These are phyloP conservation scores for Xerocomus potaroensis DNA, from an alignment of 768 basidiomycete species.

Conservation along the genomic window DNA sequence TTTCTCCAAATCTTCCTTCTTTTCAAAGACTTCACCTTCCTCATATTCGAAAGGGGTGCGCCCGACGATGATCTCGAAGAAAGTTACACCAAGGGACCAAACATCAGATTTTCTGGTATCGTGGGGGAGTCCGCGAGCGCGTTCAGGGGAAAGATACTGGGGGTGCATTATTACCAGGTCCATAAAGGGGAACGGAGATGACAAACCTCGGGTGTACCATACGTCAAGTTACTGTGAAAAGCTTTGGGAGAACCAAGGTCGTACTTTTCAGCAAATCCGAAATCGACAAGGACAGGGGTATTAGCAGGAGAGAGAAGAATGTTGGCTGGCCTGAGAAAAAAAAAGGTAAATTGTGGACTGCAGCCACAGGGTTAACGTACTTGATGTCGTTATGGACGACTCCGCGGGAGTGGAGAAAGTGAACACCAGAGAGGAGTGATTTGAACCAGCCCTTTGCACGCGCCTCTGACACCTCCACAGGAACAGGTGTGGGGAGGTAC, in stretches of 20 bases:
- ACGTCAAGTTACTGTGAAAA: constrained; percentile 78
- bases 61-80: constrained; percentile 92
- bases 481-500: constrained; percentile 79
- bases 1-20: constrained; percentile 74
- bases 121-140: constrained; percentile 82
- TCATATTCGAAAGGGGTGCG: constrained; percentile 88
- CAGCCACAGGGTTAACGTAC: constrained; percentile 38
- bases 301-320: constrained; percentile 78
- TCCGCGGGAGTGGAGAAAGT: constrained; percentile 78
- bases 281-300: constrained; percentile 89
- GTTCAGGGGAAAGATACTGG: constrained; percentile 89
- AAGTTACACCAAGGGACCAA: constrained; percentile 83
- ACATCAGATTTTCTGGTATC: constrained; percentile 92
- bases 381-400: constrained; percentile 95
- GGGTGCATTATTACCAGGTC: not conserved
- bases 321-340: constrained; percentile 71
- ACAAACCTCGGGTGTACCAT: constrained; percentile 86
- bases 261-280: constrained; percentile 92
- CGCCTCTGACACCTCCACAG: constrained; percentile 80
- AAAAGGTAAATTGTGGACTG: not conserved
- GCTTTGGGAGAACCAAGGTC: constrained; percentile 57
- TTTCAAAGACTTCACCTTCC: constrained; percentile 73
- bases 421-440: constrained; percentile 74
- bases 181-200: not conserved
- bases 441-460: constrained; percentile 81